Percentiles rank a stretch among this genome's conserved stretches.
phyloP scores from a whole-genome alignment of 2,329 filamentous ascomycete genomes.

The Stagonosporopsis chrysanthemi region DNA sequence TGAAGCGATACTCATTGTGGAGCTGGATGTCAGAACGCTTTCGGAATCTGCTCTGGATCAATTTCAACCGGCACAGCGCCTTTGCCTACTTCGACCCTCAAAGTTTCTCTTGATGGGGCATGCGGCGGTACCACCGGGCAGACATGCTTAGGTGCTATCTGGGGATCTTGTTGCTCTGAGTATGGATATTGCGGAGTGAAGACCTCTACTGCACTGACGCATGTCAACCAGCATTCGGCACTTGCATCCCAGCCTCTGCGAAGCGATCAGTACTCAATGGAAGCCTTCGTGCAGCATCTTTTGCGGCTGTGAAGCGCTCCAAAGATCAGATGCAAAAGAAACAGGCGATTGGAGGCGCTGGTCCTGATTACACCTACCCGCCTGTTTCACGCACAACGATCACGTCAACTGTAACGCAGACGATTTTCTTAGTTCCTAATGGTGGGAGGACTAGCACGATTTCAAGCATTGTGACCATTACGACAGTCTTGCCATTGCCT shows the following conservation, averaged over 20 bases:
- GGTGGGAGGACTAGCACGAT: neutral
- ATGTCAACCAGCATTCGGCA: conserved; percentile 38
- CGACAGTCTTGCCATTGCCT: neutral
- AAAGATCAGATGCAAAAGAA: conserved; percentile 2
- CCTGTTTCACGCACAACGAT: conserved; percentile 21
- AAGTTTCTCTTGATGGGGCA: too few species aligned
- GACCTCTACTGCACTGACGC: too few species aligned
- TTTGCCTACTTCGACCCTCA: too few species aligned
- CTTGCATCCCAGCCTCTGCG: conserved; percentile 48
- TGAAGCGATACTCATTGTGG: too few species aligned
- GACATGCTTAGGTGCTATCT: too few species aligned
- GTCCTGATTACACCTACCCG: conserved; percentile 28
- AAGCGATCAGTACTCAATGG: conserved; percentile 25
- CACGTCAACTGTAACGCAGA: conserved; percentile 12
- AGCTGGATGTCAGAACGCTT: too few species aligned
- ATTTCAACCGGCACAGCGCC: too few species aligned
- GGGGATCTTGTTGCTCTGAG: too few species aligned
- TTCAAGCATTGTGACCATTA: conserved; percentile 9
- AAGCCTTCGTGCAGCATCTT: conserved; percentile 20
- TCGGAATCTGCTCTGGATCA: too few species aligned
- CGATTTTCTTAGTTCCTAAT: conserved; percentile 2
- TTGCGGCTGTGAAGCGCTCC: conserved; percentile 12
- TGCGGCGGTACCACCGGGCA: too few species aligned
- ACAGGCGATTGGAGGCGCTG: conserved; percentile 21
- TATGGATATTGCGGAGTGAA: too few species aligned